Percentiles rank a stretch among this genome's conserved stretches.
Conservation (phyloP, 129 eudicot genomes). For the Oenanthe sinensis region DNA sequence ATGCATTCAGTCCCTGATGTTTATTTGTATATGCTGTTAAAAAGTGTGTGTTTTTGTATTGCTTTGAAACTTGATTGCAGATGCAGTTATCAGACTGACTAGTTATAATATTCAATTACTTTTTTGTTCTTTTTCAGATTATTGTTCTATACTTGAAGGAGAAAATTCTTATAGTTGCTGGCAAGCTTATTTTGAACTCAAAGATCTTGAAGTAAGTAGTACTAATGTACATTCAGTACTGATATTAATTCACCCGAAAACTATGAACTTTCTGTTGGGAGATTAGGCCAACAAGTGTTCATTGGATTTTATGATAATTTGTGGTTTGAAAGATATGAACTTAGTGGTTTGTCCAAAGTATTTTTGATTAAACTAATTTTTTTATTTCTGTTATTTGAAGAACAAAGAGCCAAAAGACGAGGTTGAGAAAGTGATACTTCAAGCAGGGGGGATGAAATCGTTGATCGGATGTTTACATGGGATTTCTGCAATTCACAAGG, state of each 20-base stretch:
- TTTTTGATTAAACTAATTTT: neutral
- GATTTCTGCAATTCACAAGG: slow-evolving; percentile 30
- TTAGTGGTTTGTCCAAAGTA: neutral
- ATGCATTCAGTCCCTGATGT: neutral
- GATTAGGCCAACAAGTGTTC: neutral
- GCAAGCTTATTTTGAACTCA: slow-evolving; percentile 52
- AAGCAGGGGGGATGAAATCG: slow-evolving; percentile 31
- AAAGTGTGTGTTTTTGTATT: neutral
- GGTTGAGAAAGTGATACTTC: slow-evolving; percentile 34
- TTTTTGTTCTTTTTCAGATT: slow-evolving; percentile 21
- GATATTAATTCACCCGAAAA: neutral
- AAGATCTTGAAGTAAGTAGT: slow-evolving; percentile 47
- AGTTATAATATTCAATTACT: too few relatives aligned
- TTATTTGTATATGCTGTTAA: neutral
- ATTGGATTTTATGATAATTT: neutral
- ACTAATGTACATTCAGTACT: neutral
- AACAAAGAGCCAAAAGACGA: slow-evolving; percentile 37
- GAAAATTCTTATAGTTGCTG: slow-evolving; percentile 44
- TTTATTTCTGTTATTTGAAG: slow-evolving; percentile 12
- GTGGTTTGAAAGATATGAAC: neutral
- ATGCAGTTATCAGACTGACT: too few relatives aligned
- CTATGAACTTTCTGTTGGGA: neutral
- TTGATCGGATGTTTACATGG: slow-evolving; percentile 38
- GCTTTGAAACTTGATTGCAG: too few relatives aligned
- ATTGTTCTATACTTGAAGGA: slow-evolving; percentile 50